Evolutionary conservation across 176 grass and related monocot species (phyloP).

Genomic region (Eremochloa ophiuroides): DNA sequence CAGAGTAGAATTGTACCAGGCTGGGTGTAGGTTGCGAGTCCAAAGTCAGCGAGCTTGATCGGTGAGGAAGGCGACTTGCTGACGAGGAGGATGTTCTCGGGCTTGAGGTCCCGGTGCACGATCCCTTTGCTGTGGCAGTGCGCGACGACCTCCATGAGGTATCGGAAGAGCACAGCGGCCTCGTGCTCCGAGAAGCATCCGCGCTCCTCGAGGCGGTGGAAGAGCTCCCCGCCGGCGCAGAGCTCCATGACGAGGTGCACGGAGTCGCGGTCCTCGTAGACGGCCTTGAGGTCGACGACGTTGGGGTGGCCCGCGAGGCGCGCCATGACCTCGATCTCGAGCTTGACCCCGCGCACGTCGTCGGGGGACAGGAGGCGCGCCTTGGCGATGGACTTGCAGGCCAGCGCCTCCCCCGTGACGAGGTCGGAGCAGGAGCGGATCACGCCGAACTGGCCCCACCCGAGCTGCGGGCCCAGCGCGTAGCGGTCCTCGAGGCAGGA

Average conservation of each 20-base stretch:
- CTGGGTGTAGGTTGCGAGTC: constrained; percentile 79
- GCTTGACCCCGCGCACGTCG: constrained; percentile 69
- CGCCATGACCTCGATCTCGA: constrained; percentile 97
- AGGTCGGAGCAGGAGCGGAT: constrained; percentile 88
- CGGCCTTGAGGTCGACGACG: constrained; percentile 86
- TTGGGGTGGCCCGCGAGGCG: constrained; percentile 86
- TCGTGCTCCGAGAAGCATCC: constrained; percentile 85
- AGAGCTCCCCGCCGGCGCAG: constrained; percentile 88
- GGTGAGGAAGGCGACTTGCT: constrained; percentile 63
- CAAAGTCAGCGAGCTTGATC: constrained; percentile 90
- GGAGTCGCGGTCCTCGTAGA: constrained; percentile 80
- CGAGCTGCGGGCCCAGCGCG: constrained; percentile 66
- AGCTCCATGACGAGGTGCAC: constrained; percentile 99
- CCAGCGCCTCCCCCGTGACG: constrained; percentile 67
- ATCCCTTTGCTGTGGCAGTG: constrained; percentile 91
- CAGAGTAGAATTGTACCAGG: constrained; percentile 44
- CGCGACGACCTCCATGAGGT: constrained; percentile 89
- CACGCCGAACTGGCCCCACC: constrained; percentile 96
- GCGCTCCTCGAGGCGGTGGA: constrained; percentile 74
- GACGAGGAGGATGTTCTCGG: constrained; percentile 93
- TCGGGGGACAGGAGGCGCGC: constrained; percentile 72
- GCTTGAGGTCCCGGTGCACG: constrained; percentile 91
- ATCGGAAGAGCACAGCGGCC: constrained; percentile 54
- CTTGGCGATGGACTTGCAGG: constrained; percentile 97
- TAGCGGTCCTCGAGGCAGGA: constrained; percentile 88